phyloP scores from a whole-genome alignment of 306 rosid genomes.

The Geum urbanum region DNA sequence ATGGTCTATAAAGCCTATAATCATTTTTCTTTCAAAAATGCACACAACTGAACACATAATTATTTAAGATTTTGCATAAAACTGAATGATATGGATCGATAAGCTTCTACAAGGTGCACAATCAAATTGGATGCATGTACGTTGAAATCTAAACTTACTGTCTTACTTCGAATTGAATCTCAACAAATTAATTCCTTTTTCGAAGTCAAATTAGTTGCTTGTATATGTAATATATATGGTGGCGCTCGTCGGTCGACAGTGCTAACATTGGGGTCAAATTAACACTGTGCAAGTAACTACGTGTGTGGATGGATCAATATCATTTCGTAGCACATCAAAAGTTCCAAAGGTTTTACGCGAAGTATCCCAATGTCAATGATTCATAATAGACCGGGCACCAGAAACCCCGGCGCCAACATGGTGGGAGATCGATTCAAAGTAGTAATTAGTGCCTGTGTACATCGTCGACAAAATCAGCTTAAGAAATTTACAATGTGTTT shows the following conservation, averaged over 20 bases:
- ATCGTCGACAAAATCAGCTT: too few species aligned
- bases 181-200: background rate
- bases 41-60: too few species aligned
- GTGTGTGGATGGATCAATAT: background rate
- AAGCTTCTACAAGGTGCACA: too few species aligned
- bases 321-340: background rate
- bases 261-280: conserved; percentile 9
- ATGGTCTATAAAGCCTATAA: too few species aligned
- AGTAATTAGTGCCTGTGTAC: too few species aligned
- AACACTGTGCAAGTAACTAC: background rate
- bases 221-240: background rate
- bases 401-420: background rate
- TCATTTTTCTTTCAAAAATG: too few species aligned
- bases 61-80: too few species aligned
- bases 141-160: too few species aligned
- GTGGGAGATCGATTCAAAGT: background rate
- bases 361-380: background rate
- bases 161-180: too few species aligned
- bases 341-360: background rate
- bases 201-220: background rate
- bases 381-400: background rate
- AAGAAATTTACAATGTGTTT: too few species aligned
- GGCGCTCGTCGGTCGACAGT: background rate
- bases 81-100: too few species aligned
- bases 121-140: too few species aligned